Base-by-base conservation (phyloP, 495 filamentous ascomycete species). In the Hyaloscypha finlandica region DNA sequence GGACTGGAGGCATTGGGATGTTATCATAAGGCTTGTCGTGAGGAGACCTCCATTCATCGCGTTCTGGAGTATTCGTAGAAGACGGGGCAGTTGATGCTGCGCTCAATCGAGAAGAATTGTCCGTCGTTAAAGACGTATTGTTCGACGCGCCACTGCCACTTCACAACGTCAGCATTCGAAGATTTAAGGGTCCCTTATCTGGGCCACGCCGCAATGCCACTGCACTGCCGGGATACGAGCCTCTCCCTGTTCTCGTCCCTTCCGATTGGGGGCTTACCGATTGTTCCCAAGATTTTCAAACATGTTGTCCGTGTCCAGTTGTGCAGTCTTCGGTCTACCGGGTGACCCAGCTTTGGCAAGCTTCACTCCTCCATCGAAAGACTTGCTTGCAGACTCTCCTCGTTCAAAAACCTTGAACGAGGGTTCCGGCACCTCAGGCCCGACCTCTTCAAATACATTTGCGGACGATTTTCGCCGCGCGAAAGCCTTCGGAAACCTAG, bases 41-140 rank as follows among this genome's bases (percentile, higher is more conserved):
- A 16, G 76, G 74, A n/a, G 79, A 73, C 39, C 78, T 77, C 72
- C 77, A 78, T 60, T 90, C 86, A 42, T 89, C 85, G 63, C 86
- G 81, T 6, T 77, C 75, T 25, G 80, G 79, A 8, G 82, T 75
- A 66, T 92, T 90, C 29, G 87, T 87, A 8, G 90, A 91, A 8
- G 90, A 92, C 29, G 90, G 89, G 9, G 88, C 77, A 20, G 89
- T 92, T 6, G 90, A 91, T 19, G 87, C 86, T 63, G 90, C 90
- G 73, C 89, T 92, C 68, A 90, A 81, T 59, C 89, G 86, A 12
- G 86, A 88, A 8, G 89, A 90, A 70, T 86, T 88, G 70, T 92
- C 86, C 62, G 80, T 81, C 20, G 84, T 86, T 8, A 80, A 83
- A 30, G 83, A 81, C 64, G 89, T 88, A 67, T 86, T 87, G 68